These are phyloP conservation scores for Tolypocladium sp. DNA, from an alignment of 2,329 filamentous ascomycete species.

Conservation along the genomic window DNA sequence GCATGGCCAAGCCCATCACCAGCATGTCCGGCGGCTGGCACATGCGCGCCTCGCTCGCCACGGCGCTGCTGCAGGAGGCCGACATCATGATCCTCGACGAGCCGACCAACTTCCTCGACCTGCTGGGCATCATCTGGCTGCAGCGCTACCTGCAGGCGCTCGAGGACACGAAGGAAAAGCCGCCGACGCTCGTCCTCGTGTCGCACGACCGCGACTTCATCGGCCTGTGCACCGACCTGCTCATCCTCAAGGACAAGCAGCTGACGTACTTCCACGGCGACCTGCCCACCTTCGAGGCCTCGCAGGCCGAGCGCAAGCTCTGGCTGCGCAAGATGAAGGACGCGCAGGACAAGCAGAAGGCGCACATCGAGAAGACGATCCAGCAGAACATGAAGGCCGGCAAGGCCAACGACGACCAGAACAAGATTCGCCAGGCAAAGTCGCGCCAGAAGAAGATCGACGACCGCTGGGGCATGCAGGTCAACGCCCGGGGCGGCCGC, in stretches of 20 bases:
- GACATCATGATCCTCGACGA: constrained; percentile 80
- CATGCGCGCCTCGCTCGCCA: constrained; percentile 59
- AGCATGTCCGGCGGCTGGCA: constrained; percentile 71
- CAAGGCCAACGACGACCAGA: constrained; percentile 70
- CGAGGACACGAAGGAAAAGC: constrained; percentile 34
- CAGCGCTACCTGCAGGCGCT: constrained; percentile 59
- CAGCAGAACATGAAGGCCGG: constrained; percentile 65
- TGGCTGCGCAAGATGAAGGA: constrained; percentile 70
- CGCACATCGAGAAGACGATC: constrained; percentile 73
- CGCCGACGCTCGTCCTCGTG: constrained; percentile 65
- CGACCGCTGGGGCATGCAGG: constrained; percentile 68
- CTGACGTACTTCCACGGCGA: constrained; percentile 70
- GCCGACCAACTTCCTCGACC: constrained; percentile 78
- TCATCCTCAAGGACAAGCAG: constrained; percentile 64
- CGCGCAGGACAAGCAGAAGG: constrained; percentile 70
- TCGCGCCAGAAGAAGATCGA: constrained; percentile 79
- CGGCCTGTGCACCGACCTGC: constrained; percentile 66
- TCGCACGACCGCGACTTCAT: constrained; percentile 81
- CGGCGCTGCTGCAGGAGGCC: constrained; percentile 59
- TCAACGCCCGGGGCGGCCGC: constrained; percentile 59
- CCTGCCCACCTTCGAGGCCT: constrained; percentile 60
- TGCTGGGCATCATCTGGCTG: constrained; percentile 78
- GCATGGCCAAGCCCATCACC: constrained; percentile 49
- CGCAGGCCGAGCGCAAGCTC: constrained; percentile 57
- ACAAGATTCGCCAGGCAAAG: constrained; percentile 78